These are phyloP conservation scores for Truncatella angustata DNA, from an alignment of 2,329 filamentous ascomycete genomes.

Conservation along the genomic window DNA sequence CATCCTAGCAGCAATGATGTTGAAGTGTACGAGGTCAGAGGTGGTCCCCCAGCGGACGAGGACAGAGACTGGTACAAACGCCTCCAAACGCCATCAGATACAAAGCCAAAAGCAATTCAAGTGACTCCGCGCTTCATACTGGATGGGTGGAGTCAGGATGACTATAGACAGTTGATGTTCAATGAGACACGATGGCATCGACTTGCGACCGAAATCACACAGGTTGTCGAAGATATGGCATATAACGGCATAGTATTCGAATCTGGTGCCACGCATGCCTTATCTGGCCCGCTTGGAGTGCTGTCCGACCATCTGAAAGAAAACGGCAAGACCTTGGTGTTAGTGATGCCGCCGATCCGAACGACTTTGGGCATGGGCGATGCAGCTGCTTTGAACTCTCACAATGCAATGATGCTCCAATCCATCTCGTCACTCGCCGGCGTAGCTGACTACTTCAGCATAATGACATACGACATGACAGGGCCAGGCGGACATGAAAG, in stretches of 20 bases:
- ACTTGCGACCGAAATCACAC: constrained; percentile 13
- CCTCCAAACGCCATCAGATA: not conserved
- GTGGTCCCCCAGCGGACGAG: constrained; percentile 15
- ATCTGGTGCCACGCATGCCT: constrained; percentile 17
- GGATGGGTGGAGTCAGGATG: constrained; percentile 16
- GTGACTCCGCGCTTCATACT: constrained; percentile 19
- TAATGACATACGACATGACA: constrained; percentile 22
- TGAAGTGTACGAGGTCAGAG: constrained; percentile 16
- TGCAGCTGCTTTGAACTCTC: too few relatives aligned
- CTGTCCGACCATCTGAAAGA: constrained; percentile 14
- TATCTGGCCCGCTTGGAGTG: constrained; percentile 12
- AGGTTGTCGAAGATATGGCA: constrained; percentile 14
- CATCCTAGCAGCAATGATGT: constrained; percentile 12
- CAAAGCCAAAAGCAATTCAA: not conserved
- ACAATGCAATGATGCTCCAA: not conserved
- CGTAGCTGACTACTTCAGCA: constrained; percentile 18
- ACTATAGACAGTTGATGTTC: constrained; percentile 17
- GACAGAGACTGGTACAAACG: constrained; percentile 10
- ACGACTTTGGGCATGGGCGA: not conserved
- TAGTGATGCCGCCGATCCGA: constrained; percentile 18
- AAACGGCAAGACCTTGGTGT: constrained; percentile 15
- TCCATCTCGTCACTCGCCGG: constrained; percentile 14
- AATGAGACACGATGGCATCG: constrained; percentile 18
- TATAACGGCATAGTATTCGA: constrained; percentile 20
- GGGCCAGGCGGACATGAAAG: constrained; percentile 14